Evolutionary conservation across 2,329 filamentous ascomycete genomes (phyloP).

Genomic region (Scedosporium boydii): DNA sequence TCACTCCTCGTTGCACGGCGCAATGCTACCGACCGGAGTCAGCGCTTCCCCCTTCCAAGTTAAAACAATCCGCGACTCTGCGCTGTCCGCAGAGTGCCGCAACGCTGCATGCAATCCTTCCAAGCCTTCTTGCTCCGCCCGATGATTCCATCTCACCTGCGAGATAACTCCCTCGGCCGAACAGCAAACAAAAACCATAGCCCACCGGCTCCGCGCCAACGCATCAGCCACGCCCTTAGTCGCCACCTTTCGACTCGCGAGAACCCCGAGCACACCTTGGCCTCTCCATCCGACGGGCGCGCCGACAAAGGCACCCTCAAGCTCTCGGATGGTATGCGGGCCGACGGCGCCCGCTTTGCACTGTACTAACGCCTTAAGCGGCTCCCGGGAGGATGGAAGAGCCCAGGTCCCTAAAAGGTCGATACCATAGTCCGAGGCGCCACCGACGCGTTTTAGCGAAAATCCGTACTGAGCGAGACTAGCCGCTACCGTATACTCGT

Average conservation of each 20-base stretch:
- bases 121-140: slow-evolving; percentile 52
- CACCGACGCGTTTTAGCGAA: slow-evolving; percentile 54
- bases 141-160: slow-evolving; percentile 66
- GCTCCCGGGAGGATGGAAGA: slow-evolving; percentile 31
- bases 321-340: slow-evolving; percentile 59
- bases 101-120: slow-evolving; percentile 46
- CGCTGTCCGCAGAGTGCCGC: slow-evolving; percentile 25
- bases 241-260: slow-evolving; percentile 60
- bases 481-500: slow-evolving; percentile 59
- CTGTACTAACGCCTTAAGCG: slow-evolving; percentile 46
- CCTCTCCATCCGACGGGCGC: slow-evolving; percentile 66
- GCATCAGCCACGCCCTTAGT: slow-evolving; percentile 73
- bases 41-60: slow-evolving; percentile 33
- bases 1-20: neutral
- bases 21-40: neutral
- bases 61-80: slow-evolving; percentile 35
- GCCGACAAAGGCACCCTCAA: slow-evolving; percentile 68
- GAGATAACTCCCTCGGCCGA: slow-evolving; percentile 45
- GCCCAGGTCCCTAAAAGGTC: slow-evolving; percentile 66
- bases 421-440: slow-evolving; percentile 59
- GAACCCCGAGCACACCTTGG: slow-evolving; percentile 54
- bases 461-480: slow-evolving; percentile 54
- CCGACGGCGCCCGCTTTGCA: slow-evolving; percentile 56
- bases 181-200: slow-evolving; percentile 63
- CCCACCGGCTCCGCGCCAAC: slow-evolving; percentile 54